Conservation (phyloP, 129 eudicot species). For the Calendula officinalis region DNA sequence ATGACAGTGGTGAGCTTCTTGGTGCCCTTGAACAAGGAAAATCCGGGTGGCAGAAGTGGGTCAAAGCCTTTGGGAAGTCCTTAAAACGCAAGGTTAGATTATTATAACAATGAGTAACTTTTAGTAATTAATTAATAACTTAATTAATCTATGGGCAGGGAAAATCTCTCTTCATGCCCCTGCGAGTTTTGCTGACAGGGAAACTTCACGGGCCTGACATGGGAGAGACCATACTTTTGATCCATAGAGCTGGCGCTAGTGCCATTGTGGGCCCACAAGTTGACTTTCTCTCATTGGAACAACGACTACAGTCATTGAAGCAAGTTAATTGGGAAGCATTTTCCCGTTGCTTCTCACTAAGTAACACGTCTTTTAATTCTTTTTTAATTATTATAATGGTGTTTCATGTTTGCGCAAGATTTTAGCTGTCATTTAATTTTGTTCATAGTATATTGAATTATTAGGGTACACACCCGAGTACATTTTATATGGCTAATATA, state of each 20-base stretch:
- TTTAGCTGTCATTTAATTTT: not conserved
- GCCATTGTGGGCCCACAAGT: constrained; percentile 49
- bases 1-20: constrained; percentile 70
- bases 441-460: not conserved
- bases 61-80: constrained; percentile 77
- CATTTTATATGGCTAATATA: too few species aligned
- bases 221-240: constrained; percentile 53
- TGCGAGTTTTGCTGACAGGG: constrained; percentile 87
- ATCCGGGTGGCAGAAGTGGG: constrained; percentile 86
- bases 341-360: constrained; percentile 40
- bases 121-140: not conserved
- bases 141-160: constrained; percentile 44
- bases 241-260: constrained; percentile 52
- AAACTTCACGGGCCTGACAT: constrained; percentile 95
- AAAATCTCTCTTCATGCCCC: constrained; percentile 89
- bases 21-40: constrained; percentile 73
- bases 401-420: not conserved
- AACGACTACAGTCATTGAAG: constrained; percentile 55
- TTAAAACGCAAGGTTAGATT: constrained; percentile 73
- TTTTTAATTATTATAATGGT: too few species aligned
- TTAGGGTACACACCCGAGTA: not conserved
- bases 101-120: not conserved
- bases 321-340: constrained; percentile 66
- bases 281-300: constrained; percentile 61
- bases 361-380: not conserved